phyloP scores from a whole-genome alignment of 2,329 filamentous ascomycete species.

The Penicillium digitatum region DNA sequence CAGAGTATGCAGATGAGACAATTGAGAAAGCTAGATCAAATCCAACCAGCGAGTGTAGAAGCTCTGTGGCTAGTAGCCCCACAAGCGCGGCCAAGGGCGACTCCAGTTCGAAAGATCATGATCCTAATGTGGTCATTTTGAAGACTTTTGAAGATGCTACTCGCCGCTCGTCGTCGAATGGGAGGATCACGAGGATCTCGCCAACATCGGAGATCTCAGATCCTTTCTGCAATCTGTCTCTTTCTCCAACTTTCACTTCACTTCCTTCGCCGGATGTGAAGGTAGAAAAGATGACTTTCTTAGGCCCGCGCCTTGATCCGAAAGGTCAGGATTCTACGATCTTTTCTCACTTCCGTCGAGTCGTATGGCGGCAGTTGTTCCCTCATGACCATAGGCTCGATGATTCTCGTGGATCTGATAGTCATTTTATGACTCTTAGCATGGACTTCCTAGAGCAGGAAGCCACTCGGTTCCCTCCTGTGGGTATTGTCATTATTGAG shows the following conservation, averaged over 20 bases:
- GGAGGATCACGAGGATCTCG: slow-evolving; percentile 31
- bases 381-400: slow-evolving; percentile 22
- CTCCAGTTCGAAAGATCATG: slow-evolving; percentile 25
- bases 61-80: slow-evolving; percentile 27
- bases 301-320: slow-evolving; percentile 21
- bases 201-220: slow-evolving; percentile 34
- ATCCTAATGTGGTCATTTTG: slow-evolving; percentile 51
- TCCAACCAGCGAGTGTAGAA: slow-evolving; percentile 20
- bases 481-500: slow-evolving; percentile 33
- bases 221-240: slow-evolving; percentile 25
- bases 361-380: slow-evolving; percentile 43
- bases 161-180: slow-evolving; percentile 31
- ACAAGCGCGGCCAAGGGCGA: slow-evolving; percentile 26
- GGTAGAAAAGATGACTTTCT: slow-evolving; percentile 17
- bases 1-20: slow-evolving; percentile 47
- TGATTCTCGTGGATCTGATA: slow-evolving; percentile 18
- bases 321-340: slow-evolving; percentile 33
- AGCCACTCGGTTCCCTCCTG: slow-evolving; percentile 50
- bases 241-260: slow-evolving; percentile 26
- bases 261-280: slow-evolving; percentile 24
- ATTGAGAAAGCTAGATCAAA: slow-evolving; percentile 26
- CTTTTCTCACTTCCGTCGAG: slow-evolving; percentile 40
- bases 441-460: slow-evolving; percentile 47
- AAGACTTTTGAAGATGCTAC: slow-evolving; percentile 49
- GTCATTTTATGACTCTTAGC: slow-evolving; percentile 28